Evolutionary conservation across 2,329 filamentous ascomycete species (phyloP), one percentile per base, ranked within the genome.

Genomic region (Paracamarosporium sp.): DNA sequence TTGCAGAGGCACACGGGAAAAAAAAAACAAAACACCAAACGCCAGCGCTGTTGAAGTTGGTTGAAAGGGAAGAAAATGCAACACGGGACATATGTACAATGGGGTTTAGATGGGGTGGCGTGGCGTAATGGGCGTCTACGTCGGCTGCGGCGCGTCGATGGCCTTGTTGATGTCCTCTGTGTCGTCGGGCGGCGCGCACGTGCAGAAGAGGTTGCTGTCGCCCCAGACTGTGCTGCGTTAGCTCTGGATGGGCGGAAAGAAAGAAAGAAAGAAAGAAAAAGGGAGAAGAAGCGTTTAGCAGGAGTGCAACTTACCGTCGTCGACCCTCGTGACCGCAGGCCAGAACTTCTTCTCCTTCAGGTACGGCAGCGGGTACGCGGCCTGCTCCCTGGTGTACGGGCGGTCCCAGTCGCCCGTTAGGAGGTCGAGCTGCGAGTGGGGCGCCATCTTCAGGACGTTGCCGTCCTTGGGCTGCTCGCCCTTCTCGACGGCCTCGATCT

Each of bases 331-430:
- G 13, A 97, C 92, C 33, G 83, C 88, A 0, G 94, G 93, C 94
- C 94, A 98, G 80, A 97, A 97, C 83, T 98, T 98, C 89, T 96
- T 97, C 86, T 97, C 91, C 76, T 86, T 86, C 61, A 98, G 79
- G 79, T 87, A 96, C 0, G 88, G 82, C 61, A 96, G 75, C 17
- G 94, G 94, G 75, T 97, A 98, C 0, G 92, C 94, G 0, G 94
- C 94, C 78, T 88, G 85, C 80, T 95, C 90, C 27, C 93, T 82
- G 1, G 83, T 86, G 76, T 98, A 98, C 1, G 87, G 83, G n/a
- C 94, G 83, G 61, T 91, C 83, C 94, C 94, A 98, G 68, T 91
- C 87, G 3, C 85, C 85, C 1, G 83, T 72, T 47, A 97, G 82
- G 31, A 98, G 79, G 75, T 97, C 94, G 47, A 87, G 85, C 79